Conservation (phyloP, 768 basidiomycete species). For the Mycena alexandri region DNA sequence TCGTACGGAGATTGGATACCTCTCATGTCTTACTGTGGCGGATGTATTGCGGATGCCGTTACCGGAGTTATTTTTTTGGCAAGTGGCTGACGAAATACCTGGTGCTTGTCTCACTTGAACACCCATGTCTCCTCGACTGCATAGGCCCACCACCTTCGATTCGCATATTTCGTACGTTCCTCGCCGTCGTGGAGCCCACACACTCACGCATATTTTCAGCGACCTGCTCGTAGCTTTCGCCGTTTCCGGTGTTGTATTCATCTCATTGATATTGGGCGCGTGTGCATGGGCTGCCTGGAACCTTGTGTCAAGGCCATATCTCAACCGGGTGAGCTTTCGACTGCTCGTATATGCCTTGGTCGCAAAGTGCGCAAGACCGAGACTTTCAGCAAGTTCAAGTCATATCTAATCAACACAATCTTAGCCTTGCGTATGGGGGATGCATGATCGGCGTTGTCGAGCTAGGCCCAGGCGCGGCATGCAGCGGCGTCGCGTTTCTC, state of each 20-base stretch:
- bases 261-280: neutral
- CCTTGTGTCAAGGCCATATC: conserved; percentile 9
- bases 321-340: conserved; percentile 21
- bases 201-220: neutral
- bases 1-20: no score
- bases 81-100: no score
- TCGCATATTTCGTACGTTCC: neutral
- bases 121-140: conserved; percentile 9
- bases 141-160: conserved; percentile 11
- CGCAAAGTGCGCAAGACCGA: neutral
- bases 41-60: no score
- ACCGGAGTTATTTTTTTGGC: no score
- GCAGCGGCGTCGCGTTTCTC: neutral
- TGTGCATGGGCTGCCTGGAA: conserved; percentile 22
- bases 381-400: no score
- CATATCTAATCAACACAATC: neutral
- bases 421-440: neutral
- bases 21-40: no score
- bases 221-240: conserved; percentile 5
- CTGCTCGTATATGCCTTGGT: conserved; percentile 23
- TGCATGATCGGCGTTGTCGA: neutral
- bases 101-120: neutral
- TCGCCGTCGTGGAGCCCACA: neutral
- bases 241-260: neutral
- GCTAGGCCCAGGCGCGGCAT: neutral